These are phyloP conservation scores for Rosa hybrid DNA, from an alignment of 331 rosid genomes.

Conservation along the genomic window DNA sequence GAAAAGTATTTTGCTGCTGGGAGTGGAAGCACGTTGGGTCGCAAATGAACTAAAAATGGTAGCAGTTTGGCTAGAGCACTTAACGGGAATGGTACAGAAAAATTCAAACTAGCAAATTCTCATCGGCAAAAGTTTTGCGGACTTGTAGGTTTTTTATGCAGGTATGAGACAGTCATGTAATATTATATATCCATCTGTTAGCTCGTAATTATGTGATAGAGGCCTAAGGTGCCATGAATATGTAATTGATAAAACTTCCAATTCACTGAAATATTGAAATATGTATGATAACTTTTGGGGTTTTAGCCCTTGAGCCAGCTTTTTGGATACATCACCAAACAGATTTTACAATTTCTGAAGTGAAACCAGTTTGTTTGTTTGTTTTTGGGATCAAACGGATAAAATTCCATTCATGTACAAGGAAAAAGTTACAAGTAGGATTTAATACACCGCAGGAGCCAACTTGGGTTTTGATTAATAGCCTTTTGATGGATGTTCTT, in stretches of 20 bases:
- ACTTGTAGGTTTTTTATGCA: background rate
- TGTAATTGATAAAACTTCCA: background rate
- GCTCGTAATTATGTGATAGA: background rate
- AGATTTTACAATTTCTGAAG: background rate
- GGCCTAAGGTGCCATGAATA: background rate
- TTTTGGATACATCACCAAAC: background rate
- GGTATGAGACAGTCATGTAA: constrained; percentile 4
- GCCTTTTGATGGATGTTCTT: background rate
- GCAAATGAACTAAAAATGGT: too few species aligned
- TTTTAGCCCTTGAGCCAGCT: background rate
- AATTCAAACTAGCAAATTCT: background rate
- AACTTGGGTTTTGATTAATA: background rate
- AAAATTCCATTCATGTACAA: background rate
- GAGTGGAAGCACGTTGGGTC: background rate
- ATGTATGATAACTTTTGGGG: background rate
- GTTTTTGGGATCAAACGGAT: too few species aligned
- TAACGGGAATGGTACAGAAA: background rate
- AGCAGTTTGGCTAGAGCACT: background rate
- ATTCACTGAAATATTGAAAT: background rate
- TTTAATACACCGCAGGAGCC: background rate
- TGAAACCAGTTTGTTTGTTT: background rate
- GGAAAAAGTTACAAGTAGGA: background rate
- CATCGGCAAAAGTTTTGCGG: background rate
- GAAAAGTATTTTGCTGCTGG: background rate
- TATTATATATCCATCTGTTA: background rate